Conservation (phyloP, 2,329 filamentous ascomycete genomes). For the Magnaporthales sp. region DNA sequence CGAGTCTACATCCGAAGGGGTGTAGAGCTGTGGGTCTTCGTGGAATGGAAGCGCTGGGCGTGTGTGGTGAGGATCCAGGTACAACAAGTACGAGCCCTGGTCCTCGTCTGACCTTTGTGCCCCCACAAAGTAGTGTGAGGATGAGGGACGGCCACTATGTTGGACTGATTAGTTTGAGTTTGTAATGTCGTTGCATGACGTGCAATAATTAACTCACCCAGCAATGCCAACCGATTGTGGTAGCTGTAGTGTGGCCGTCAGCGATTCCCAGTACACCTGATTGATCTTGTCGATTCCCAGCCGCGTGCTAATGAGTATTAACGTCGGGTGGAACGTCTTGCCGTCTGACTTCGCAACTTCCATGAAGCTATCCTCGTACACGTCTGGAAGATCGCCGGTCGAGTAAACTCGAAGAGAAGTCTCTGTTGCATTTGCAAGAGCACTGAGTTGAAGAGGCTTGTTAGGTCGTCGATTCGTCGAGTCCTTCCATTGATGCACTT, state of each 20-base stretch:
- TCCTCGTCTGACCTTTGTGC: slow-evolving; percentile 26
- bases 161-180: slow-evolving; percentile 8
- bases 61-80: slow-evolving; percentile 88
- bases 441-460: slow-evolving; percentile 37
- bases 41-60: slow-evolving; percentile 64
- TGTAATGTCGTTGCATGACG: background rate
- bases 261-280: slow-evolving; percentile 88
- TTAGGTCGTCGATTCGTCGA: background rate
- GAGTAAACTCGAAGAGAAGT: slow-evolving; percentile 72
- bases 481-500: slow-evolving; percentile 25
- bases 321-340: slow-evolving; percentile 65
- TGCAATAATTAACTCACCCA: slow-evolving; percentile 50
- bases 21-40: slow-evolving; percentile 47
- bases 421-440: slow-evolving; percentile 60
- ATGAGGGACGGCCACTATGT: slow-evolving; percentile 76
- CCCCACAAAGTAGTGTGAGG: slow-evolving; percentile 60
- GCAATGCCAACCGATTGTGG: slow-evolving; percentile 93
- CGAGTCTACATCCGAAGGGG: slow-evolving; percentile 64
- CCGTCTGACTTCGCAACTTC: slow-evolving; percentile 62
- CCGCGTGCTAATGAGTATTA: slow-evolving; percentile 82
- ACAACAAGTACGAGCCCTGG: slow-evolving; percentile 72
- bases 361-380: slow-evolving; percentile 86
- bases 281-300: slow-evolving; percentile 93
- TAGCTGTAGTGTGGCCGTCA: slow-evolving; percentile 77
- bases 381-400: slow-evolving; percentile 81